Base-by-base conservation (phyloP, 805 yeast species). In the Cyberlindnera subsufficiens region DNA sequence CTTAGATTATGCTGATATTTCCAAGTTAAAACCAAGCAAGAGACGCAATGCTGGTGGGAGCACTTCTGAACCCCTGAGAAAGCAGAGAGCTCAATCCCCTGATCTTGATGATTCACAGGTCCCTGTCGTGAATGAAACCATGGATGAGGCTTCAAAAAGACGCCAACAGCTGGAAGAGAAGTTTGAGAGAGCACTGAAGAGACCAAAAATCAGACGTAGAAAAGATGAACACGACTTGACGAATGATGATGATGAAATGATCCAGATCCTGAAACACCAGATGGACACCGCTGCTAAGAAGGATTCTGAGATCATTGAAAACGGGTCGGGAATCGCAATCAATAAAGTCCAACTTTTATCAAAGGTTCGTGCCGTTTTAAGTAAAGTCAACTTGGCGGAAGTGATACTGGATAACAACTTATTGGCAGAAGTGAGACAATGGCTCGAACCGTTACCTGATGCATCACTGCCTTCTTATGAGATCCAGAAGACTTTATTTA, bases 381-480 rank as follows among this genome's bases (percentile, higher is more conserved):
- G 87, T 22, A 84, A 88, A 67, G 88, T 88, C 3, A 85, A 83
- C 60, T 71, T 93, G 54, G 90, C 96, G 30, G 96, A 91, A 59
- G 84, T 96, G 25, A 87, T 93, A 45, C 72, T 93, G 57, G 99
- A 93, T 68, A 93, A 93, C 62, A 93, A 93, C 63, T 65, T 93
- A 54, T 71, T 93, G 46, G 97, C 91, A 56, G 91, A 96, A 39
- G 90, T 93, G 22, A 77, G 98, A 54, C 82, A 88, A 61, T 93
- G 99, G 99, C 72, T 93, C 44, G 99, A 93, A 64, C 99, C 99
- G 27, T 73, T 93, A 55, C 99, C 99, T 4, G 98, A 95, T 71
- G 96, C 95, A 37, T 87, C 96, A 10, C 73, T 93, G 66, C 99
- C 99, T n/a, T 90, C 96, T 1, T 93, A 85, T 67, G 96, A 89